Evolutionary conservation across 2,329 filamentous ascomycete genomes (phyloP), one percentile per base, ranked within the genome.

Genomic region (Pochonia chlamydosporia): DNA sequence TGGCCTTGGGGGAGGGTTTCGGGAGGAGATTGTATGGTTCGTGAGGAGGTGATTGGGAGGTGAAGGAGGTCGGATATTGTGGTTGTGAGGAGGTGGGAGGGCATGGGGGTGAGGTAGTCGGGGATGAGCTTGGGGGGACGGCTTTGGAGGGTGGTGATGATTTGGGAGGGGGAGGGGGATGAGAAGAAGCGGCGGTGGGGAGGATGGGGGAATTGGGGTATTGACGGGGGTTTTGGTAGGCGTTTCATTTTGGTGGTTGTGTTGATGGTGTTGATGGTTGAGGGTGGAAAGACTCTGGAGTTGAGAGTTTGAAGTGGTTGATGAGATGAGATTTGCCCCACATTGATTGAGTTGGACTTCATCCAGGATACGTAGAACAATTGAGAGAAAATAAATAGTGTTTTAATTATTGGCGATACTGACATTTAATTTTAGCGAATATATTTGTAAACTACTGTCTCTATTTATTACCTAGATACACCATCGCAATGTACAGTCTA

Each of bases 1-100:
- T 95, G 84, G 30, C 85, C 87, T 25, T 79, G 74, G 0, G 84
- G 82, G 6, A 85, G 67, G 3, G 62, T 40, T 5, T n/a, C 39
- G 2, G 62, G 47, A n/a, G 62, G 62, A 3, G 54, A 53, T 5
- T 54, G 43, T 44, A 55, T 44, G 5, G 13, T 33, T 3, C 59
- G 52, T 11, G 52, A 45, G 5, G 53, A 41, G 9, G 43, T 25
- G 24, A 50, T 47, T 2, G 46, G 1, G 35, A 49, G 4, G 23
- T 37, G 42, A 33, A 86, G 58, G 46, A 81, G 73, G 54, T 81
- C 78, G 41, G 66, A 60, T 2, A 92, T 74, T 8, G 82, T 76
- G 25, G 81, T 69, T 53, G 75, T 72, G 40, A 95, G 76, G 40
- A 88, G 79, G 64, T 83, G 73, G 1, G 82, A 84, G 24, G 74